Base-by-base conservation (phyloP, 2,329 filamentous ascomycete genomes). In the Neoscytalidium dimidiatum region DNA sequence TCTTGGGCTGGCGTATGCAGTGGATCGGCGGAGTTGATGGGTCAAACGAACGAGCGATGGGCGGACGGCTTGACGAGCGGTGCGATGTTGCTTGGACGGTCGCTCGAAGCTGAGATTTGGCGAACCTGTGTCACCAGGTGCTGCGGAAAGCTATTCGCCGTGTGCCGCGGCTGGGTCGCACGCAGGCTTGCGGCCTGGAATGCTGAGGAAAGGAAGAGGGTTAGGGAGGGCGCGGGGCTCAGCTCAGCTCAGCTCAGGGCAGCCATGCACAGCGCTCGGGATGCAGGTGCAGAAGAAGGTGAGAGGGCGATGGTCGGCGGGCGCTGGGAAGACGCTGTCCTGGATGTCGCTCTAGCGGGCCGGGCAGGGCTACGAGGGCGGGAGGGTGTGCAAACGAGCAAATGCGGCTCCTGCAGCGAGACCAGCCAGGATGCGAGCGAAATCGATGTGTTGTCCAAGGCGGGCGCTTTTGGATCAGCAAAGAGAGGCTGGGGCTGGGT, bases 391-490 rank as follows among this genome's bases (percentile, higher is more conserved):
- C 43, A 62, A 51, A 62, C 58, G 58, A 38, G 29, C 28, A 33
- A 61, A 31, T 62, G 58, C 58, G 58, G 58, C 58, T 62, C 58
- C 56, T 60, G 56, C 56, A 60, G 56, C 28, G 41, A 44, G 38
- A 11, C 4, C 19, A 14, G 35, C 52, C 52, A 41, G 52, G 52
- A 41, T 57, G 33, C 21, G 52, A 21, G 52, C 52, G 38, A 41
- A 17, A 19, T 41, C 9, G 56, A 60, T 60, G 56, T 60, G 56
- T 33, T 60, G 56, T 46, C 56, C 26, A 19, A 23, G 29, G 31
- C 44, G 43, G 35, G 13, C 38, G 38, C 38, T 41, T 41, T 41
- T 41, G 38, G 56, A 60, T 46, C 38, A 46, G 53, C 53, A 58
- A 29, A 43, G 56, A 13, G 61, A 53, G 33, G 48, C 28, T 51